These are phyloP conservation scores for Vitis rupestris DNA, from an alignment of 164 flowering plant genomes.

Conservation along the genomic window DNA sequence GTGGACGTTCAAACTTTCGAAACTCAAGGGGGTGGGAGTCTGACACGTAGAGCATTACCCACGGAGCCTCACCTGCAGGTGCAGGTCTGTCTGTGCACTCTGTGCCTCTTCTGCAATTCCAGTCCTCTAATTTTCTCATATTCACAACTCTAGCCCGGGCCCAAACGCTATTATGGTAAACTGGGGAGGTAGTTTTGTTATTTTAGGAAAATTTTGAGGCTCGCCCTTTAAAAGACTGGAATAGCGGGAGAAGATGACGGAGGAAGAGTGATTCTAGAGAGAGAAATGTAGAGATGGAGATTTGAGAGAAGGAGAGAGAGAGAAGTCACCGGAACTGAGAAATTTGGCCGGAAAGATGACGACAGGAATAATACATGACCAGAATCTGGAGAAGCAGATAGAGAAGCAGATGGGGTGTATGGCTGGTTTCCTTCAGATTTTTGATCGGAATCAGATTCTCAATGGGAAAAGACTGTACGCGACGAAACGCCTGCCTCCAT, in stretches of 20 bases:
- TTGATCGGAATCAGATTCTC: slow-evolving; percentile 77
- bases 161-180: slow-evolving; percentile 2
- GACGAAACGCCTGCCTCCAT: slow-evolving; percentile 62
- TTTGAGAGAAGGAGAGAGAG: slow-evolving; percentile 5
- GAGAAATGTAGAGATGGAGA: slow-evolving; percentile 4
- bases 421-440: slow-evolving; percentile 87
- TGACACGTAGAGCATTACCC: slow-evolving; percentile 34
- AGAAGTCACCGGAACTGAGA: neutral
- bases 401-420: slow-evolving; percentile 94
- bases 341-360: slow-evolving; percentile 27
- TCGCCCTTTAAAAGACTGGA: slow-evolving; percentile 46
- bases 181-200: neutral
- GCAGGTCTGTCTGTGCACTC: neutral
- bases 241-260: slow-evolving; percentile 57
- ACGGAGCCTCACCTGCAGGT: slow-evolving; percentile 17
- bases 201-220: neutral
- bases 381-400: slow-evolving; percentile 69
- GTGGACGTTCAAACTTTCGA: slow-evolving; percentile 32
- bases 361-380: slow-evolving; percentile 48
- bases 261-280: slow-evolving; percentile 8
- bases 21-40: slow-evolving; percentile 28
- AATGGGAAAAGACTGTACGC: slow-evolving; percentile 63
- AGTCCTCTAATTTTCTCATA: neutral
- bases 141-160: slow-evolving; percentile 1
- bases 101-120: neutral